Percentiles rank a stretch among this genome's conserved stretches.
phyloP scores from a whole-genome alignment of 129 eudicot genomes.

The Flaveria sonorensis region DNA sequence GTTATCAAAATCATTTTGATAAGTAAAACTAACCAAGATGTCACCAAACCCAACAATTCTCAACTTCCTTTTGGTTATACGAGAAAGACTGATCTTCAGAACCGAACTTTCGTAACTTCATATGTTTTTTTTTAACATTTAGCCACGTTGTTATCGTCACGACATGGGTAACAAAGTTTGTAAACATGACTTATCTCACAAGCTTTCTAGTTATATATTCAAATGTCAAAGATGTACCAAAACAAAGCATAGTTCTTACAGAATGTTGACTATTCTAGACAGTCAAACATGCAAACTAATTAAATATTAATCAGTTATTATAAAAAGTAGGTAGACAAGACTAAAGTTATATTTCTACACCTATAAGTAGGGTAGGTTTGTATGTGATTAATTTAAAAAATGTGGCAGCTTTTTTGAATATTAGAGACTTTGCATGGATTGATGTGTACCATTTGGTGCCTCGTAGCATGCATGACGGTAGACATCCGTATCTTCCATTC shows the following conservation, averaged over 20 bases:
- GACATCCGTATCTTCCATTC: constrained; percentile 44
- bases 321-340: constrained; percentile 23
- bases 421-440: constrained; percentile 19
- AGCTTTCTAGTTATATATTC: neutral
- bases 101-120: no score
- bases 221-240: neutral
- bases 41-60: no score
- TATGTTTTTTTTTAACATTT: no score
- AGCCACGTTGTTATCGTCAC: no score
- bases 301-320: neutral
- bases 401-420: constrained; percentile 26
- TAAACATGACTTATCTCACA: no score
- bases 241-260: neutral
- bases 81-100: no score
- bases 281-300: constrained; percentile 30
- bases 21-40: no score
- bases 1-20: no score
- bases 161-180: no score
- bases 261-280: constrained; percentile 21
- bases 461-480: constrained; percentile 43
- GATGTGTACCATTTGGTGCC: constrained; percentile 19
- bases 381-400: constrained; percentile 19
- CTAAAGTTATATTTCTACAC: constrained; percentile 24
- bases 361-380: constrained; percentile 16
- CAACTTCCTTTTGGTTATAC: no score